phyloP scores from a whole-genome alignment of 2,329 filamentous ascomycete species.

The Botrytis deweyae region DNA sequence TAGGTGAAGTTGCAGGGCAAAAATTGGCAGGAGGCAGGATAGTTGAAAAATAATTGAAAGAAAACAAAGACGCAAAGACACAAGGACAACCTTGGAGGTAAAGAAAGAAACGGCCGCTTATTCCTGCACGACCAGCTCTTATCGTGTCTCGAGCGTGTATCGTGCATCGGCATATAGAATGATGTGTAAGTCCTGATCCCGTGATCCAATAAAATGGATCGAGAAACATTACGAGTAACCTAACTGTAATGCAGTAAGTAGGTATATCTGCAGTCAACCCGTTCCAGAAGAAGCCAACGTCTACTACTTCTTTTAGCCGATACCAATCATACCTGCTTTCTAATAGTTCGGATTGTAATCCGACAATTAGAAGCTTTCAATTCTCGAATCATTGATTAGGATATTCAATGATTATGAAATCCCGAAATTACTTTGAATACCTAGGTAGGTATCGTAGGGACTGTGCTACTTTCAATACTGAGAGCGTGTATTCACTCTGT shows the following conservation, averaged over 20 bases:
- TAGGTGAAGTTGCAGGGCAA: background rate
- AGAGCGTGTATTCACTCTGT: background rate
- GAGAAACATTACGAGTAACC: background rate
- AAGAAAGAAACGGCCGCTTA: background rate
- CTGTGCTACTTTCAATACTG: background rate
- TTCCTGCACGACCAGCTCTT: constrained; percentile 10
- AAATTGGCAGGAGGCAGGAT: background rate
- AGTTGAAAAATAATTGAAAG: background rate
- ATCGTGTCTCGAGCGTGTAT: background rate
- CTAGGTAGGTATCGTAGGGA: background rate
- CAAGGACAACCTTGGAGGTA: background rate
- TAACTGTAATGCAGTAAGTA: background rate
- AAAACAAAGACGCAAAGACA: background rate
- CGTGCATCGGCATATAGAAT: background rate
- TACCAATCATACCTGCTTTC: background rate
- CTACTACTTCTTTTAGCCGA: background rate
- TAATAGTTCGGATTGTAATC: background rate
- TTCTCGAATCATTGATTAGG: background rate
- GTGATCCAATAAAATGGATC: background rate
- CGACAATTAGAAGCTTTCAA: background rate
- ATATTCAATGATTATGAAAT: background rate
- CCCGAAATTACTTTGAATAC: background rate
- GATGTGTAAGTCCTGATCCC: constrained; percentile 1
- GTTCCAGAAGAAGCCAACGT: constrained; percentile 2
- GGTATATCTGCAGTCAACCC: background rate